These are phyloP conservation scores for Misopates orontium DNA, from an alignment of 257 asterid genomes.

Conservation along the genomic window DNA sequence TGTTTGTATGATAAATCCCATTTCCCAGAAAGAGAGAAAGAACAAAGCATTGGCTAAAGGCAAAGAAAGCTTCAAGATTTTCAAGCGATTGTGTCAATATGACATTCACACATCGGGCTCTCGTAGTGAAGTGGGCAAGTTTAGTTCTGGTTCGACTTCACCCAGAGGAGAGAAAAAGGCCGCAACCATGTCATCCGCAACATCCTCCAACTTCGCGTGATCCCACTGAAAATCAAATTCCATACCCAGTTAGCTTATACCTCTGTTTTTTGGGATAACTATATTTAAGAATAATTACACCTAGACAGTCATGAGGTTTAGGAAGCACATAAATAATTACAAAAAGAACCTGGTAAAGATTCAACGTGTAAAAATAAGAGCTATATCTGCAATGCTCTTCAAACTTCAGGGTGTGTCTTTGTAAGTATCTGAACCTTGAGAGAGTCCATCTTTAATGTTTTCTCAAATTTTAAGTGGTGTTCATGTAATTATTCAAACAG, in stretches of 20 bases:
- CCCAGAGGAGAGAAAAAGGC: constrained; percentile 55
- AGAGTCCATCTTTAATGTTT: too few relatives aligned
- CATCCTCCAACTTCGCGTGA: constrained; percentile 68
- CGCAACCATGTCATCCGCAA: constrained; percentile 70
- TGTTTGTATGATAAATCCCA: neutral
- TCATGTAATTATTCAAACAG: too few relatives aligned
- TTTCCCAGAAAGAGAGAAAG: constrained; percentile 10
- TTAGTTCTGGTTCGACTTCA: constrained; percentile 69
- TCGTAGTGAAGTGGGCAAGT: constrained; percentile 75
- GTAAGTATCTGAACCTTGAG: too few relatives aligned
- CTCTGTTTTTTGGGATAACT: too few relatives aligned
- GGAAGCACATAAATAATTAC: neutral
- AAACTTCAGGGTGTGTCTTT: too few relatives aligned
- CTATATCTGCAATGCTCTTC: neutral
- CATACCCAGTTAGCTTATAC: neutral
- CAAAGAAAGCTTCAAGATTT: constrained; percentile 23
- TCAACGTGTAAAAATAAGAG: neutral
- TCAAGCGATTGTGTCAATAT: neutral
- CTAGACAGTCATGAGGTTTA: too few relatives aligned
- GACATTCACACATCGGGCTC: constrained; percentile 73
- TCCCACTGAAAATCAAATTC: constrained; percentile 60
- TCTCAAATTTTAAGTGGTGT: too few relatives aligned
- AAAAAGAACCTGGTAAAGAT: neutral
- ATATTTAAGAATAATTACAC: too few relatives aligned
- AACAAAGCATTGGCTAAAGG: constrained; percentile 3